These are phyloP conservation scores for Akebia trifoliata DNA, from an alignment of 164 flowering plant genomes.

Conservation along the genomic window DNA sequence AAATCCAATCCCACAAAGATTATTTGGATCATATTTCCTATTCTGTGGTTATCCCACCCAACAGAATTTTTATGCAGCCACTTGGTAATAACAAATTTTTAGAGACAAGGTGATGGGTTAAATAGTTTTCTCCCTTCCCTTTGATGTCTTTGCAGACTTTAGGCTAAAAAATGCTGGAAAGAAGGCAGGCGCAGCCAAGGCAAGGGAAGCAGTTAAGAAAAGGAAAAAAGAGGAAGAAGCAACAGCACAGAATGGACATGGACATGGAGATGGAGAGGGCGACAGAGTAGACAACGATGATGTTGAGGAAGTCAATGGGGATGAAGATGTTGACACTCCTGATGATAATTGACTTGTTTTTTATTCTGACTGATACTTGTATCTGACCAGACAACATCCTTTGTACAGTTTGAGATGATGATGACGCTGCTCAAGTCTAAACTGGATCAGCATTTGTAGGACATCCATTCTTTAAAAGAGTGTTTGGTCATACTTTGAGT, in stretches of 20 bases:
- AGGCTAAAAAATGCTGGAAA: slow-evolving; percentile 50
- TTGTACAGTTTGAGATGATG: neutral
- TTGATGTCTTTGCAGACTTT: slow-evolving; percentile 31
- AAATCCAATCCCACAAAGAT: no score
- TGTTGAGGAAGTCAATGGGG: slow-evolving; percentile 14
- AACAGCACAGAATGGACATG: slow-evolving; percentile 19
- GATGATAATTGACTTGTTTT: neutral
- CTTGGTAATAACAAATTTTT: neutral
- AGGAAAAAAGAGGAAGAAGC: slow-evolving; percentile 32
- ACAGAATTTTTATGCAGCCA: neutral
- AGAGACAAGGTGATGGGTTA: neutral
- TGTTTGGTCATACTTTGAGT: no score
- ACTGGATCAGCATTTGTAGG: neutral
- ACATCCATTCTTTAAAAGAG: neutral
- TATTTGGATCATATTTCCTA: no score
- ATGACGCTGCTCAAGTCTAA: neutral
- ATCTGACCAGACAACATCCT: neutral
- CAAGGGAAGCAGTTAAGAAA: slow-evolving; percentile 39
- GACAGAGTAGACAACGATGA: slow-evolving; percentile 7
- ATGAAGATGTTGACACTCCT: slow-evolving; percentile 9
- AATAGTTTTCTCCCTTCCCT: no score
- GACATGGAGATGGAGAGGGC: slow-evolving; percentile 16
- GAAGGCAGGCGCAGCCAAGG: slow-evolving; percentile 37
- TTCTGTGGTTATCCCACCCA: no score
- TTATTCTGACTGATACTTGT: no score